Base-by-base conservation (phyloP, 805 yeast genomes). In the Hanseniaspora nectarophila region DNA sequence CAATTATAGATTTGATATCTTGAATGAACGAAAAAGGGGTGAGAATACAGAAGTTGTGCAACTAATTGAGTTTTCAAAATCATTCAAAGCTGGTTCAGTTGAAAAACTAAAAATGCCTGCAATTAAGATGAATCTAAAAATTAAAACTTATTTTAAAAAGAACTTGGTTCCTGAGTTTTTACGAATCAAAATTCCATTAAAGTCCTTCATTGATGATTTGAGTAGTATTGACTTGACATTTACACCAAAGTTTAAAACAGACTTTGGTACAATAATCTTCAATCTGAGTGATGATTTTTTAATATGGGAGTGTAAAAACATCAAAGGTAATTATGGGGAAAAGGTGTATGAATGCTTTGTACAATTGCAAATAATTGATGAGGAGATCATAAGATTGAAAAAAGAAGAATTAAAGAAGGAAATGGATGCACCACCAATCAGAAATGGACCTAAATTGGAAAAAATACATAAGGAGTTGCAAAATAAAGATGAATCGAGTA, bases 241-340 rank as follows among this genome's bases (percentile, higher is more conserved):
- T 53, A 68, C 75, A 2, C 77, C 89, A 21, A 77, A 79, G 58
- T 86, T 79, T 65, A 85, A 82, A 59, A 73, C 92, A 4, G 80
- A 80, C 57, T 58, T 73, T 32, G 97, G 97, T 0, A 73, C 73
- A 35, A 92, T 85, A 1, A 68, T 75, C 10, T 85, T 81, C 62
- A 80, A 80, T 54, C 73, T 92, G 6, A 90, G 87, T 56, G 73
- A 76, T 42, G 76, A 82, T 31, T 78, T 77, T 51, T 66, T 89
- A 2, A 63, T 81, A 1, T 89, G 97, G 97, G 74, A 74, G 42
- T 73, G 88, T 16, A 78, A 75, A 4, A 71, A 80, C 20, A 65
- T 86, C 52, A 78, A 77, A 45, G 70, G 70, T 23, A 67, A 68
- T 1, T 67, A 64, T 18, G 95, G 95, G 2, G 77, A 75, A 47